Percentiles rank a stretch among this genome's conserved stretches.
Conservation (phyloP, 352 stramenopile species). For the Phytophthora ohioensis region DNA sequence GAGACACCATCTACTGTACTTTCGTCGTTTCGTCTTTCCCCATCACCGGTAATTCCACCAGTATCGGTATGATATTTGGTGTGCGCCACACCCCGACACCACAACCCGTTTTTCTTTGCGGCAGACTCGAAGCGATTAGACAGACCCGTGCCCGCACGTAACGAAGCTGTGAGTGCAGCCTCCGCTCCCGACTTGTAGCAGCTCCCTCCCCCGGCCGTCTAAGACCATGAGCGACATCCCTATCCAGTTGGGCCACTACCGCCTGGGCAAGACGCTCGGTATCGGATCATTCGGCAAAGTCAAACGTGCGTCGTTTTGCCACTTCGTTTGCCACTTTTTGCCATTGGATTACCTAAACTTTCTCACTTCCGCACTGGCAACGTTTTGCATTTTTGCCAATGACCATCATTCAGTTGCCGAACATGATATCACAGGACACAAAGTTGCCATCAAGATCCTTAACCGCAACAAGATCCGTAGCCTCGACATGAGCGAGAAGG, state of each 20-base stretch:
- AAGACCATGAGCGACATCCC: slow-evolving; percentile 84
- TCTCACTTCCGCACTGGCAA: slow-evolving; percentile 10
- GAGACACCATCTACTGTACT: too few species aligned
- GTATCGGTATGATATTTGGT: neutral
- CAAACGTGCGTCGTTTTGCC: slow-evolving; percentile 79
- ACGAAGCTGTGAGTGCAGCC: slow-evolving; percentile 3
- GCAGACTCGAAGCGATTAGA: slow-evolving; percentile 4
- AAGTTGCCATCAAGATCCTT: slow-evolving; percentile 99
- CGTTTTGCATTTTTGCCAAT: neutral
- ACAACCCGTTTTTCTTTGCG: slow-evolving; percentile 14
- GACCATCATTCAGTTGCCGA: slow-evolving; percentile 88
- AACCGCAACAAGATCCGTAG: slow-evolving; percentile 99
- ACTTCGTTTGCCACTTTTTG: slow-evolving; percentile 9
- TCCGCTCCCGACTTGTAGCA: neutral
- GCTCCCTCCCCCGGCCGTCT: neutral
- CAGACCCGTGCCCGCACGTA: neutral
- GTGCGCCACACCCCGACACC: neutral
- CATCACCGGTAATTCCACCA: neutral
- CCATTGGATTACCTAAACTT: slow-evolving; percentile 10
- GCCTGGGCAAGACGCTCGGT: slow-evolving; percentile 98
- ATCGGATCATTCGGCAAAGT: slow-evolving; percentile 99
- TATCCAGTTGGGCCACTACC: slow-evolving; percentile 97
- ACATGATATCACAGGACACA: slow-evolving; percentile 98
- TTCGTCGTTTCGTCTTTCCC: neutral
- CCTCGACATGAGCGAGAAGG: slow-evolving; percentile 99